Evolutionary conservation across 1,284 basidiomycete species (phyloP), one percentile per base, ranked within the genome.

Genomic region (Papiliotrema laurentii): DNA sequence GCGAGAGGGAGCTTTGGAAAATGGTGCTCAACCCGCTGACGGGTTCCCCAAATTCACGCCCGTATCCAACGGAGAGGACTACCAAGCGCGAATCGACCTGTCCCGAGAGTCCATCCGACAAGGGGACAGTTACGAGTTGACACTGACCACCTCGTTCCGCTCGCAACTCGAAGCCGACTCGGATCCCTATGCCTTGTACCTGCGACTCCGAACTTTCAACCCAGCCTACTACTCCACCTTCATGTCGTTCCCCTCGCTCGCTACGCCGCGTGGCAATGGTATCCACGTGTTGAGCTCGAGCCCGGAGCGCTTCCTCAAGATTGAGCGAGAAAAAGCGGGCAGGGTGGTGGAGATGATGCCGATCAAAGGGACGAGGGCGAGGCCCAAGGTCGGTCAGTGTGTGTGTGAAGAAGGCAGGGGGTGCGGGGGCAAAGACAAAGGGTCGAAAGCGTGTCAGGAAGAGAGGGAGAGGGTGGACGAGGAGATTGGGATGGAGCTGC

Each of bases 111-210:
- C 81, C 47, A 83, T 97, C 21, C 84, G 79, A 49, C 78, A 85
- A 33, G 93, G 93, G 5, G 87, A 97, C 68, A 91, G 89, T n/a
- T 97, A 97, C 72, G 93, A 97, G 67, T 80, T 97, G 19, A 97
- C 94, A 63, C 77, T 97, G 35, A 97, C 93, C 0, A 93, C 88
- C 1, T 81, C 80, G 10, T 80, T 80, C 61, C 53, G 66, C 4
- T 68, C 77, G 0, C 33, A 21, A 24, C 37, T 48, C 24, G 21
- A 45, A 25, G 16, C 45, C 10, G 9, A 34, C 4, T 7, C 64
- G 6, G 53, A 66, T 49, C 58, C 65, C 43, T 63, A 68, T 59
- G 28, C 63, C 51, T 50, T 72, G 52, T 69, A 77, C 67, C 50
- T 81, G 76, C 75, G 74, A 25, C 78, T 94, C 30, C 83, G 89